Base-by-base conservation (phyloP, 768 basidiomycete species). In the Kwoniella pini region DNA sequence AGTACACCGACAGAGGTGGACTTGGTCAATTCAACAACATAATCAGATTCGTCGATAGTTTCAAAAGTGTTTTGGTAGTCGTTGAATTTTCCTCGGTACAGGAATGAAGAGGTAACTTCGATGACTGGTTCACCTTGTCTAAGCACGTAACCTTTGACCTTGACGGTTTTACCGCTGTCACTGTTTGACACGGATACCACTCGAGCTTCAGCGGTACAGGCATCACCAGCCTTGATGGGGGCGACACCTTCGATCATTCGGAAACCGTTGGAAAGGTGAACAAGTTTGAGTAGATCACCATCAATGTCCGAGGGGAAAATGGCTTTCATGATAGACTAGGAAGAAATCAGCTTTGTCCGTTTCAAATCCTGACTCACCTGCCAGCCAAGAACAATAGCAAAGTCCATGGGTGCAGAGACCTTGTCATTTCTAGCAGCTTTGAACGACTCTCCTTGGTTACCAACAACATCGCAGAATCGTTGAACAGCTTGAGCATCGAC, bases 51-150 rank as follows among this genome's bases (percentile, higher is more conserved):
- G 63, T 92, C 88, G 43, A 88, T 83, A 12, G 87, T 88, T 79
- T 97, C 92, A 79, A 99, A 99, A 0, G 96, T 98, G 81, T 97
- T 93, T 77, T 89, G 85, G 77, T 86, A 98, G 82, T 98, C 96
- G 71, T 81, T 82, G 81, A 98, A 99, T 49, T 85, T 86, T 49
- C 96, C 95, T 64, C 96, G 91, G 81, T 96, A 98, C 42, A 99
- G 84, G 88, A 99, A 99, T 9, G 94, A 83, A 0, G 96, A 98
- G 17, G 87, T 83, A 58, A 98, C 94, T 77, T 98, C 91, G 57
- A 98, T 90, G 77, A 96, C 88, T 1, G 86, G 88, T 72, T 86
- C 83, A 46, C 84, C 86, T 30, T 85, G 84, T 54, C 92, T 88
- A 65, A 85, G 84, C 44, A 96, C 89, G 69, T 85, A 82, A 31